Evolutionary conservation across 2,329 filamentous ascomycete species (phyloP).

Genomic region (Cercospora sesami): DNA sequence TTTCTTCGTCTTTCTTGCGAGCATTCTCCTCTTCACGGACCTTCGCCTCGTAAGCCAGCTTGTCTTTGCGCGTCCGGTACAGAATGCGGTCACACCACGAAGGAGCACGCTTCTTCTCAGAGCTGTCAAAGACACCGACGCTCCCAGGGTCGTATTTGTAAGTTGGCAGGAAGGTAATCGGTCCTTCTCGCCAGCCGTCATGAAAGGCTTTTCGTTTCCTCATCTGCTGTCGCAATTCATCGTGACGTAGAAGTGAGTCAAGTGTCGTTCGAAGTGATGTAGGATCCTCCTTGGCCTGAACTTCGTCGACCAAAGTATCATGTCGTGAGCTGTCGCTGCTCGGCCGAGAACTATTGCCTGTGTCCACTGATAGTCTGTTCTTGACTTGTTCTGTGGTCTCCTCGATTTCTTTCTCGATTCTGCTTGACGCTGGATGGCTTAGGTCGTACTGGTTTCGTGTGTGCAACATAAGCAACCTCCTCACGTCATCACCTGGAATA

Average conservation of each 20-base stretch:
- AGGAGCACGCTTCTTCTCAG: conserved; percentile 87
- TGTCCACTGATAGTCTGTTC: conserved; percentile 15
- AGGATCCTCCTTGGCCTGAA: conserved; percentile 67
- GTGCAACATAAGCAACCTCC: conserved; percentile 78
- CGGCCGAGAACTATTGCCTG: conserved; percentile 13
- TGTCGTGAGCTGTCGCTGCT: conserved; percentile 24
- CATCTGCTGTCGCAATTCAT: conserved; percentile 78
- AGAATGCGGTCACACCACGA: conserved; percentile 97
- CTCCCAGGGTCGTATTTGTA: conserved; percentile 99
- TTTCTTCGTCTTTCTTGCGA: conserved; percentile 75
- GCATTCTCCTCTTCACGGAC: conserved; percentile 65
- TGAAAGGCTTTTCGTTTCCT: conserved; percentile 76
- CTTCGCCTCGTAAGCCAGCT: conserved; percentile 62
- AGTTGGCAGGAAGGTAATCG: conserved; percentile 84
- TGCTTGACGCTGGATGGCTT: conserved; percentile 39
- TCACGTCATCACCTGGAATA: conserved; percentile 85
- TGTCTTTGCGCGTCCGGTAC: conserved; percentile 74
- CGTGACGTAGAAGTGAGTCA: conserved; percentile 81
- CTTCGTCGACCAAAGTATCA: conserved; percentile 31
- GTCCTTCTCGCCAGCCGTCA: conserved; percentile 88
- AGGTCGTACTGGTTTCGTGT: conserved; percentile 73
- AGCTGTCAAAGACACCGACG: conserved; percentile 87
- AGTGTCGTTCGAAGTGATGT: conserved; percentile 85
- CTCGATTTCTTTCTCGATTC: conserved; percentile 41
- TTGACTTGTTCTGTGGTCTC: conserved; percentile 31